Percentiles rank a stretch among this genome's conserved stretches.
Conservation (phyloP, 192 early-diverging fungal genomes). For the Mortierella claussenii region DNA sequence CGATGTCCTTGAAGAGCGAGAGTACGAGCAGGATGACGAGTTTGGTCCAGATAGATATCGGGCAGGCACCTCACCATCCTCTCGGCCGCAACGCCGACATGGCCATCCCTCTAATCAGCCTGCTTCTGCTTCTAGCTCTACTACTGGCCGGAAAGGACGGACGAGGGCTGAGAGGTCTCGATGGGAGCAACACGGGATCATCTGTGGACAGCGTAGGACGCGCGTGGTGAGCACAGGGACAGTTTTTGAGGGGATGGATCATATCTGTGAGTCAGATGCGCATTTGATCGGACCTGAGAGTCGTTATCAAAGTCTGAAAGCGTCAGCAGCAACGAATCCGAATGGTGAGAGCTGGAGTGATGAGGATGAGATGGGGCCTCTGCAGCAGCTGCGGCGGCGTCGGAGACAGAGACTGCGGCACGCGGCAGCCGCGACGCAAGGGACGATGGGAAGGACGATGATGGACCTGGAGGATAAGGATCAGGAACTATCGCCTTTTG, state of each 20-base stretch:
- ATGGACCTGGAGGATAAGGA: slow-evolving; percentile 37
- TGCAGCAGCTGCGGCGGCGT: no score
- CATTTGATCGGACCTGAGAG: slow-evolving; percentile 11
- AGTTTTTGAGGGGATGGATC: slow-evolving; percentile 36
- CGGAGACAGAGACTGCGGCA: background rate
- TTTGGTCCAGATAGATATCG: no score
- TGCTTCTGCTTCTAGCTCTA: no score
- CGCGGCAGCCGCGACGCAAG: no score
- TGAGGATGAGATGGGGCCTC: slow-evolving; percentile 22
- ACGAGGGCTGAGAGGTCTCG: background rate
- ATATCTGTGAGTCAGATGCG: slow-evolving; percentile 32
- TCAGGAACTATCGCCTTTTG: slow-evolving; percentile 5
- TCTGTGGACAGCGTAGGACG: slow-evolving; percentile 15
- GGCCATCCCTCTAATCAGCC: no score
- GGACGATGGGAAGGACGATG: no score
- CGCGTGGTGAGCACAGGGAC: slow-evolving; percentile 45
- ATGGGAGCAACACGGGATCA: slow-evolving; percentile 3
- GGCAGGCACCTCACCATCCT: no score
- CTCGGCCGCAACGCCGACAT: slow-evolving; percentile 5
- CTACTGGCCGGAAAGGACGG: slow-evolving; percentile 10
- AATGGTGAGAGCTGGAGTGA: slow-evolving; percentile 52
- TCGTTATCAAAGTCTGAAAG: slow-evolving; percentile 31
- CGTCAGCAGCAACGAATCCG: slow-evolving; percentile 38
- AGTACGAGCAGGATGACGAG: slow-evolving; percentile 20
- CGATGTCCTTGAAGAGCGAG: slow-evolving; percentile 15